phyloP scores from a whole-genome alignment of 140 eudicot species.

The Erigeron philadelphicus region DNA sequence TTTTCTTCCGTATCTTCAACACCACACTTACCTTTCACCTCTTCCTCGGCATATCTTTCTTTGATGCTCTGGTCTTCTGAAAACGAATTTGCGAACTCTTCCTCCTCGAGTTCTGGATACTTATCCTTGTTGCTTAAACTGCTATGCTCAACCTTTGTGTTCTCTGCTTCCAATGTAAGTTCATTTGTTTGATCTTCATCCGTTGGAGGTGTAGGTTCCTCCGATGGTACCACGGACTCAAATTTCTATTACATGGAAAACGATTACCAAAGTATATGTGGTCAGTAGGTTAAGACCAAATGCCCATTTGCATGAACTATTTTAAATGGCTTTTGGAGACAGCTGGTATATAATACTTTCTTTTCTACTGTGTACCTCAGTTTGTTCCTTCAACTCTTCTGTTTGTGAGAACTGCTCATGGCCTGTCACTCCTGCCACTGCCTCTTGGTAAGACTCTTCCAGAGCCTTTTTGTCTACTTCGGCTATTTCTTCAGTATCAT shows the following conservation, averaged over 20 bases:
- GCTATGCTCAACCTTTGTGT: conserved; percentile 11
- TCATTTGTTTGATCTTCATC: conserved; percentile 17
- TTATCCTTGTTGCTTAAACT: conserved; percentile 16
- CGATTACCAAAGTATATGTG: conserved; percentile 5
- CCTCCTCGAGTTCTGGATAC: conserved; percentile 15
- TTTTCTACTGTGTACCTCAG: background rate
- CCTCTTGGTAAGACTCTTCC: background rate
- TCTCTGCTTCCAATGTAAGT: conserved; percentile 5
- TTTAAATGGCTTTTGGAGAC: no score
- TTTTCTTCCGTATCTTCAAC: conserved; percentile 8
- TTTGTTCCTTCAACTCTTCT: background rate
- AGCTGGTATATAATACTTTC: no score
- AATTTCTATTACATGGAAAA: conserved; percentile 19
- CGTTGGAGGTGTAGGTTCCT: conserved; percentile 16
- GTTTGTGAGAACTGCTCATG: background rate
- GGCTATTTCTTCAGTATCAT: background rate
- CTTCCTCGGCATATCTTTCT: conserved; percentile 11
- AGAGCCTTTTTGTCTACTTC: background rate
- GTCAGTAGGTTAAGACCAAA: conserved; percentile 4
- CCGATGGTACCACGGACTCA: conserved; percentile 14
- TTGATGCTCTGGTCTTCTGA: conserved; percentile 21
- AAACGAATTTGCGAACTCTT: conserved; percentile 6
- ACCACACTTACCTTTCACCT: conserved; percentile 11
- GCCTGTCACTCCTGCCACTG: conserved; percentile 10
- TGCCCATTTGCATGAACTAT: background rate